Evolutionary conservation across 805 yeast genomes (phyloP).

Genomic region (Metschnikowia picachoensis): DNA sequence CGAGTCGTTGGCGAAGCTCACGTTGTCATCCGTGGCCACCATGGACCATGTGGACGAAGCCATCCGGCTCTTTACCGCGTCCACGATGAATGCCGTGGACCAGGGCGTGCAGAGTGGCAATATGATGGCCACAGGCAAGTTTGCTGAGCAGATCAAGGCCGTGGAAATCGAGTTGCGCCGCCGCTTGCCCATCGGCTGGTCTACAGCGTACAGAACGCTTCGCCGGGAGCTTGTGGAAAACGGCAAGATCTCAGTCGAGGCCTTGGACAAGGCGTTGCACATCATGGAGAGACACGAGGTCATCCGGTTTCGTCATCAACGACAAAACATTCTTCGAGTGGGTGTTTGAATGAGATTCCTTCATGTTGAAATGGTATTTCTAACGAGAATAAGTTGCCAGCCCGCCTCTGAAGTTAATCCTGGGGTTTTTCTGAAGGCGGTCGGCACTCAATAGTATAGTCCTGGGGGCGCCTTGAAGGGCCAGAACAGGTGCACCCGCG

Average conservation of each 20-base stretch:
- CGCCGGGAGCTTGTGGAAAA: constrained; percentile 76
- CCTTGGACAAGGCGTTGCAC: constrained; percentile 77
- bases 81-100: constrained; percentile 93
- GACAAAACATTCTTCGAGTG: constrained; percentile 18
- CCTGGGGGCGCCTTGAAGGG: too few relatives aligned
- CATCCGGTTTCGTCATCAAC: constrained; percentile 81
- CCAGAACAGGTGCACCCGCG: too few relatives aligned
- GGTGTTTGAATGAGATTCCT: constrained; percentile 9
- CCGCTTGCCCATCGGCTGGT: constrained; percentile 94
- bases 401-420: too few relatives aligned
- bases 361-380: background rate
- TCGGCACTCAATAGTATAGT: too few relatives aligned
- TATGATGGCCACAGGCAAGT: constrained; percentile 49
- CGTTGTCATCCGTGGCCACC: constrained; percentile 75
- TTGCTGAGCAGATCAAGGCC: constrained; percentile 65
- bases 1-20: constrained; percentile 87
- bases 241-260: constrained; percentile 58
- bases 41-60: constrained; percentile 95
- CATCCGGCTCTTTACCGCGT: constrained; percentile 87
- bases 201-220: constrained; percentile 81
- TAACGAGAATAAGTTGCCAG: too few relatives aligned
- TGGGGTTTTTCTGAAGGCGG: too few relatives aligned
- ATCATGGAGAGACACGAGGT: constrained; percentile 82
- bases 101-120: constrained; percentile 51
- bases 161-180: constrained; percentile 84